Evolutionary conservation across 352 stramenopile species (phyloP).

Genomic region (Pythium phragmitis): DNA sequence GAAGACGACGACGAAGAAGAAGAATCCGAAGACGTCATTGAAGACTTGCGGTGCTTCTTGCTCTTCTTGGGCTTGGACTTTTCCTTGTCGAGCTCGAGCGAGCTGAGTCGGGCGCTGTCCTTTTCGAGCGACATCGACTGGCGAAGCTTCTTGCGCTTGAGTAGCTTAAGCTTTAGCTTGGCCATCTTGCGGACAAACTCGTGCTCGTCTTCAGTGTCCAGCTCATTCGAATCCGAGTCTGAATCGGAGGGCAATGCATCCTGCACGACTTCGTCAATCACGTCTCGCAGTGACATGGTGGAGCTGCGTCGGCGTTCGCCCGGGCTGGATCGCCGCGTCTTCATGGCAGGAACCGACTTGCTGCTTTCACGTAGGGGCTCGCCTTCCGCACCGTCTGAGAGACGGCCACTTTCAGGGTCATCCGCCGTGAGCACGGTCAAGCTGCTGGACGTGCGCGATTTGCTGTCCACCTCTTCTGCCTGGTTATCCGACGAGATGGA

Average conservation of each 20-base stretch:
- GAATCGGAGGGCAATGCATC: slow-evolving; percentile 30
- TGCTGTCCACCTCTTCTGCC: neutral
- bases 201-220: slow-evolving; percentile 28
- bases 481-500: slow-evolving; percentile 15
- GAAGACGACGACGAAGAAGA: slow-evolving; percentile 20
- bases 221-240: slow-evolving; percentile 16
- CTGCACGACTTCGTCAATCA: slow-evolving; percentile 27
- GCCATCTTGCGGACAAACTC: slow-evolving; percentile 28
- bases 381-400: neutral
- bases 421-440: slow-evolving; percentile 4
- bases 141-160: slow-evolving; percentile 14
- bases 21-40: slow-evolving; percentile 10
- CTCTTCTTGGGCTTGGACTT: slow-evolving; percentile 3
- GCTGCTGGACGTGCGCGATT: slow-evolving; percentile 11
- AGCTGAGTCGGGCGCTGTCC: neutral
- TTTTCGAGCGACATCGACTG: slow-evolving; percentile 3
- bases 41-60: slow-evolving; percentile 18
- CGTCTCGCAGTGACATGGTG: slow-evolving; percentile 18
- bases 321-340: neutral
- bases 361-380: neutral
- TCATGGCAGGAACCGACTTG: slow-evolving; percentile 2
- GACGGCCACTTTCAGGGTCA: neutral
- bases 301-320: slow-evolving; percentile 6
- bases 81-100: neutral
- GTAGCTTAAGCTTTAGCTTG: slow-evolving; percentile 29